Conservation (phyloP, 345 rosid species). For the Linum lewisii region DNA sequence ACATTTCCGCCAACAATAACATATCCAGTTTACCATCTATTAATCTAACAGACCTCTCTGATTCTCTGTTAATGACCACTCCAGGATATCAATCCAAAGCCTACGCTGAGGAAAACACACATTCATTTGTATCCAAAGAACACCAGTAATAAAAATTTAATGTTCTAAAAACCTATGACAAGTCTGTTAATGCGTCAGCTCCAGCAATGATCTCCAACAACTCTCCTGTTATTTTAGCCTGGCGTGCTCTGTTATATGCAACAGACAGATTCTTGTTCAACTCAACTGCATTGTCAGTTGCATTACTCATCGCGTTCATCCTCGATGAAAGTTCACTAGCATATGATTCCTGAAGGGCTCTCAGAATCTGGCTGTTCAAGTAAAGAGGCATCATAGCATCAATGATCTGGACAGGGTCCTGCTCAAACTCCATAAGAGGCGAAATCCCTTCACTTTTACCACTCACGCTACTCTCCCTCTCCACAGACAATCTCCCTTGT, state of each 20-base stretch:
- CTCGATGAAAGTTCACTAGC: slow-evolving; percentile 84
- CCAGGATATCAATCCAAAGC: no score
- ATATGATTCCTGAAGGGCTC: slow-evolving; percentile 73
- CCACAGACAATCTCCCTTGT: slow-evolving; percentile 58
- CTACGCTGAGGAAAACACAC: no score
- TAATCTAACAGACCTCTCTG: no score
- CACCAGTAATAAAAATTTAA: no score
- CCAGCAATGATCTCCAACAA: slow-evolving; percentile 78
- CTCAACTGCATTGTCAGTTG: slow-evolving; percentile 71
- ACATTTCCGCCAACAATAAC: no score
- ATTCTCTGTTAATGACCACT: no score
- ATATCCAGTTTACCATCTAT: no score
- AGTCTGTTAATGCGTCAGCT: slow-evolving; percentile 54
- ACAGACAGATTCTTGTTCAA: slow-evolving; percentile 53
- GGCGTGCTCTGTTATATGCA: slow-evolving; percentile 56
- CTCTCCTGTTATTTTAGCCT: slow-evolving; percentile 73
- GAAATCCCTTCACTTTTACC: slow-evolving; percentile 23
- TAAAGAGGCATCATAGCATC: slow-evolving; percentile 93
- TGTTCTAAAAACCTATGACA: slow-evolving; percentile 11
- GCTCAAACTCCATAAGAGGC: slow-evolving; percentile 78
- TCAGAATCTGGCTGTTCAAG: slow-evolving; percentile 74
- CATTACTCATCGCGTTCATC: slow-evolving; percentile 83
- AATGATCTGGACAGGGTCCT: slow-evolving; percentile 83
- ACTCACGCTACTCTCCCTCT: slow-evolving; percentile 35
- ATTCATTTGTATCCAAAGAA: no score